A percentile compares a stretch with the other conserved stretches of the same genome.
phyloP scores from a whole-genome alignment of 2,329 filamentous ascomycete species.

The Cordyceps tenuipes region DNA sequence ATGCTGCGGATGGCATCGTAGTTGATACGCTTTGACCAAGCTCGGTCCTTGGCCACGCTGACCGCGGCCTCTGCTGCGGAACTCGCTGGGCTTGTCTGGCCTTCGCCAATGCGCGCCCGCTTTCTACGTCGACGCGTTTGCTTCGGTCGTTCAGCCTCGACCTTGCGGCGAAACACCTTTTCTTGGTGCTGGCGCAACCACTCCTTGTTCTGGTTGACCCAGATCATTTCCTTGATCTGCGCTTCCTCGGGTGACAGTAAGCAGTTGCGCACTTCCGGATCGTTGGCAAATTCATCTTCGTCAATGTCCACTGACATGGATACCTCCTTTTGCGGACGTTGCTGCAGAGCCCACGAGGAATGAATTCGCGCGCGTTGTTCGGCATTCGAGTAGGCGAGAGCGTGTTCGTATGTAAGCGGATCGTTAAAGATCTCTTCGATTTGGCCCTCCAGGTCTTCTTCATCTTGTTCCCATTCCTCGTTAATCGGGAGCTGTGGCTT shows the following conservation, averaged over 20 bases:
- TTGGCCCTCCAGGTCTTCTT: constrained; percentile 58
- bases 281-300: constrained; percentile 79
- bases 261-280: constrained; percentile 79
- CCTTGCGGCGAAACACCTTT: constrained; percentile 68
- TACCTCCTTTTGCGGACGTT: constrained; percentile 38
- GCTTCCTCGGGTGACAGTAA: constrained; percentile 66
- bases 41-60: constrained; percentile 57
- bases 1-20: constrained; percentile 55
- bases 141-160: constrained; percentile 49
- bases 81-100: constrained; percentile 56
- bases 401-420: constrained; percentile 47
- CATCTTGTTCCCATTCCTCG: constrained; percentile 54
- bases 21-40: constrained; percentile 68
- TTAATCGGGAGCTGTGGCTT: constrained; percentile 46
- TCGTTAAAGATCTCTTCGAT: constrained; percentile 63
- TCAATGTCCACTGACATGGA: constrained; percentile 59
- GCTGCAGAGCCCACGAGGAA: constrained; percentile 42
- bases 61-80: constrained; percentile 62
- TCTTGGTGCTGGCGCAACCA: constrained; percentile 83
- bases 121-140: constrained; percentile 48
- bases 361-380: constrained; percentile 47
- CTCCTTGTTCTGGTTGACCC: constrained; percentile 91
- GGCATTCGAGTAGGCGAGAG: constrained; percentile 49
- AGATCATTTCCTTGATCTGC: constrained; percentile 79
- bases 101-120: constrained; percentile 53